Evolutionary conservation across 1,139 yeast species (phyloP).

Genomic region (Eremothecium cymbalariae): DNA sequence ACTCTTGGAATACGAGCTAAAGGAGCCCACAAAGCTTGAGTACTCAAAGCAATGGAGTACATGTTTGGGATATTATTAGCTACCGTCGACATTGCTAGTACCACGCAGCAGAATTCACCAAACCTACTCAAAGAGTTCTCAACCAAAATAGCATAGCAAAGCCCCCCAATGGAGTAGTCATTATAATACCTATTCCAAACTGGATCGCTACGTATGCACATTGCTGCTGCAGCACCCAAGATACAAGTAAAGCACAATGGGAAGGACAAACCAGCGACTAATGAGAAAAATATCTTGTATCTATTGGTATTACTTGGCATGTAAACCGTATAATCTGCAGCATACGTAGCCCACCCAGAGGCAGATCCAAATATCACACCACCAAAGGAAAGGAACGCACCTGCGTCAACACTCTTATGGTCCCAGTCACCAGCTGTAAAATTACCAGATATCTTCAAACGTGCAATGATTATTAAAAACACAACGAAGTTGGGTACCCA

Average conservation of each 20-base stretch:
- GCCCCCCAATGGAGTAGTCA: constrained; percentile 61
- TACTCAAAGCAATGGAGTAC: constrained; percentile 80
- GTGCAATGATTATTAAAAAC: constrained; percentile 69
- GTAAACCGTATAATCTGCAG: constrained; percentile 87
- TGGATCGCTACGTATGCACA: constrained; percentile 40
- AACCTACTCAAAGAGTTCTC: constrained; percentile 76
- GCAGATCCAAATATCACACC: constrained; percentile 83
- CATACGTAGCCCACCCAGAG: constrained; percentile 91
- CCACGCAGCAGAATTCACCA: constrained; percentile 82
- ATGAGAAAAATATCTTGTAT: constrained; percentile 52
- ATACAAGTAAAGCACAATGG: constrained; percentile 70
- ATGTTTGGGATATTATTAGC: constrained; percentile 89
- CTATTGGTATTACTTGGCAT: constrained; percentile 58
- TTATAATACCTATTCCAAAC: constrained; percentile 41
- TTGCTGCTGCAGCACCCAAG: constrained; percentile 82
- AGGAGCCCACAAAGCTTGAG: constrained; percentile 70
- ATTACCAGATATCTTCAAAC: constrained; percentile 58
- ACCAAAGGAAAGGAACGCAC: constrained; percentile 74
- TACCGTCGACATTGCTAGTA: constrained; percentile 74
- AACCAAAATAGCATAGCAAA: constrained; percentile 68
- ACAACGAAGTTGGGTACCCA: constrained; percentile 77
- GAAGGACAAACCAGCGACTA: constrained; percentile 51
- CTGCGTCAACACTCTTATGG: constrained; percentile 56
- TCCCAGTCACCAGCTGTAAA: constrained; percentile 41
- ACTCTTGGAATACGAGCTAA: constrained; percentile 70